These are phyloP conservation scores for Pseudopediastrum boryanum DNA, from an alignment of 139 green algal species.

Conservation along the genomic window DNA sequence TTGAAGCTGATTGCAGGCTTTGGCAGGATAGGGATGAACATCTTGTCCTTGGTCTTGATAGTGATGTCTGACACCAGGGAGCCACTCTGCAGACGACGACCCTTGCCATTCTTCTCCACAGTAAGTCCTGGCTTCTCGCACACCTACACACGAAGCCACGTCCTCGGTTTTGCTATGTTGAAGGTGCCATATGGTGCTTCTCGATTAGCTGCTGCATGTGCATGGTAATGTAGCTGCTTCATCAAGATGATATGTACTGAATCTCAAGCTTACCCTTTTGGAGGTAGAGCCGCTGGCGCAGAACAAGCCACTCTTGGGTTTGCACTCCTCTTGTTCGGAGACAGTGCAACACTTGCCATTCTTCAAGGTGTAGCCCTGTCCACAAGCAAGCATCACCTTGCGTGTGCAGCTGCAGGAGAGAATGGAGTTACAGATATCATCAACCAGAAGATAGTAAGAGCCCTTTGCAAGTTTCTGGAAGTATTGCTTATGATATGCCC, in stretches of 20 bases:
- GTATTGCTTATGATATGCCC: background rate
- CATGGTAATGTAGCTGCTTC: background rate
- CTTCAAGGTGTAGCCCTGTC: background rate
- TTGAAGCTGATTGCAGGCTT: conserved; percentile 33
- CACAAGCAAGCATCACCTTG: background rate
- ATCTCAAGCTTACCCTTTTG: background rate
- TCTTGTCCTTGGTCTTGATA: conserved; percentile 9
- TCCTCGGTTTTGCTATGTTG: background rate
- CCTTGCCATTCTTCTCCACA: background rate
- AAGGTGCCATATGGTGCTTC: background rate
- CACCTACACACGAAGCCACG: background rate
- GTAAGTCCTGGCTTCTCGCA: background rate
- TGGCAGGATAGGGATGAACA: conserved; percentile 26
- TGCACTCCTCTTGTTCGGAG: background rate
- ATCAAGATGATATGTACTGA: background rate
- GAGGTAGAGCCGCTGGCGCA: background rate
- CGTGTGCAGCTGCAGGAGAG: background rate
- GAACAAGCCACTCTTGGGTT: background rate
- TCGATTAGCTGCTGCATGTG: background rate
- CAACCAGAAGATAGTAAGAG: background rate
- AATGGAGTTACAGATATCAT: background rate
- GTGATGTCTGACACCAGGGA: conserved; percentile 20
- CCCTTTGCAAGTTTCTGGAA: background rate
- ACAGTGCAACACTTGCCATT: background rate
- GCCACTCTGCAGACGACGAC: background rate